Percentiles rank a stretch among this genome's conserved stretches.
These are phyloP conservation scores for Mycosphaerella sp. DNA, from an alignment of 2,329 filamentous ascomycete species.

Conservation along the genomic window DNA sequence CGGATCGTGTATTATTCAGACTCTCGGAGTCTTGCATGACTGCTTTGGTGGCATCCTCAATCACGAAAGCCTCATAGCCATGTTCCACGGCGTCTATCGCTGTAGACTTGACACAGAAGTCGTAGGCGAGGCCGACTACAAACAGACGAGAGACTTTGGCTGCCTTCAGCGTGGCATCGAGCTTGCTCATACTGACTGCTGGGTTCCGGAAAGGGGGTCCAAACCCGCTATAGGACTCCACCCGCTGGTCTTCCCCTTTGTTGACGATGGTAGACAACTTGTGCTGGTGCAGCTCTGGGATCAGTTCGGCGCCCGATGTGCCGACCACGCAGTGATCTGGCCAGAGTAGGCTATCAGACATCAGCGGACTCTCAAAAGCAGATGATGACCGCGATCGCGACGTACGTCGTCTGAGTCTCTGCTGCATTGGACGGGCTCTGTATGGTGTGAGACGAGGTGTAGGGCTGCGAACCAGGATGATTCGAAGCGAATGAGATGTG, in stretches of 20 bases:
- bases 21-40: conserved; percentile 60
- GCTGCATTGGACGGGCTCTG: conserved; percentile 61
- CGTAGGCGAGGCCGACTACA: conserved; percentile 76
- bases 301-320: conserved; percentile 64
- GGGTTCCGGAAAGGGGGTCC: conserved; percentile 67
- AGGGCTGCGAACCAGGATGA: conserved; percentile 63
- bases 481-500: conserved; percentile 88
- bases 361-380: conserved; percentile 26
- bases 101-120: conserved; percentile 82
- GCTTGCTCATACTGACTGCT: conserved; percentile 53
- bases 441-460: conserved; percentile 59
- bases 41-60: conserved; percentile 70
- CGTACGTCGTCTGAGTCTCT: conserved; percentile 53
- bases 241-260: conserved; percentile 66
- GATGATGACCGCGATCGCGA: neutral
- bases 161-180: conserved; percentile 54
- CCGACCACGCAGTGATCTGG: conserved; percentile 80
- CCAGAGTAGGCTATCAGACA: conserved; percentile 64
- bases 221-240: conserved; percentile 96
- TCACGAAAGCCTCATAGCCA: conserved; percentile 69
- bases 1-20: conserved; percentile 45
- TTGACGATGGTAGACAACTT: conserved; percentile 62
- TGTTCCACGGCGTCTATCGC: conserved; percentile 69
- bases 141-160: conserved; percentile 69
- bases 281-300: conserved; percentile 60